These are phyloP conservation scores for Nigrospora sphaerica DNA, from an alignment of 2,329 filamentous ascomycete species.

Conservation along the genomic window DNA sequence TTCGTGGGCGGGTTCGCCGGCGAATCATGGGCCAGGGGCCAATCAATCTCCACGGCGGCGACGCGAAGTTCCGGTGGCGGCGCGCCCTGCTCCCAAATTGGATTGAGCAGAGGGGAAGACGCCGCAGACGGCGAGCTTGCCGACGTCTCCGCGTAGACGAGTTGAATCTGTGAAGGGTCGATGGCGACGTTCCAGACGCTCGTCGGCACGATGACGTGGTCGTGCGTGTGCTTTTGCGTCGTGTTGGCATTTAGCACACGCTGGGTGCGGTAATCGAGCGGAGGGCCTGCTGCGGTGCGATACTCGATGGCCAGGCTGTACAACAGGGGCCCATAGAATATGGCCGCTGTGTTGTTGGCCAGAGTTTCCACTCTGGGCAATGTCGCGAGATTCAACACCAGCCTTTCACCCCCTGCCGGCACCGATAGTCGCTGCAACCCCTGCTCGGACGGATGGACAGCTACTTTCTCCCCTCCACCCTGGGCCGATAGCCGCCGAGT, in stretches of 20 bases:
- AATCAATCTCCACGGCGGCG: constrained; percentile 22
- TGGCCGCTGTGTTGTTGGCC: constrained; percentile 21
- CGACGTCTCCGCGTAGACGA: constrained; percentile 6
- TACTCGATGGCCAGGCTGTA: constrained; percentile 21
- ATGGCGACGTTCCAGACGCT: constrained; percentile 24
- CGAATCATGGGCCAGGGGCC: constrained; percentile 18
- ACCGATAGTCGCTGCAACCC: constrained; percentile 17
- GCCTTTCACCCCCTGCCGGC: constrained; percentile 9
- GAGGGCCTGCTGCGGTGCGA: constrained; percentile 11
- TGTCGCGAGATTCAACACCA: constrained; percentile 16
- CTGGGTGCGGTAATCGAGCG: constrained; percentile 11
- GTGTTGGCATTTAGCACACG: constrained; percentile 9
- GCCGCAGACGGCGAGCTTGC: not conserved
- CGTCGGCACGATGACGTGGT: constrained; percentile 18
- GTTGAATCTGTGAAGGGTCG: constrained; percentile 20
- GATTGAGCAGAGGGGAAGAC: constrained; percentile 9
- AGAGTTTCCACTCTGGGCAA: constrained; percentile 18
- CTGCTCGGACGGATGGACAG: constrained; percentile 10
- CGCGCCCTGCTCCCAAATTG: constrained; percentile 20
- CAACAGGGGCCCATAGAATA: constrained; percentile 22
- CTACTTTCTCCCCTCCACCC: not conserved
- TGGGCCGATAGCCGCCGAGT: constrained; percentile 2
- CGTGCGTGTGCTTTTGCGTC: constrained; percentile 16
- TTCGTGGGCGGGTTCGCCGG: constrained; percentile 15
- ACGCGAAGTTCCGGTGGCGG: constrained; percentile 22